These are phyloP conservation scores for Thielaviopsis punctulata DNA, from an alignment of 2,329 filamentous ascomycete genomes.

Conservation along the genomic window DNA sequence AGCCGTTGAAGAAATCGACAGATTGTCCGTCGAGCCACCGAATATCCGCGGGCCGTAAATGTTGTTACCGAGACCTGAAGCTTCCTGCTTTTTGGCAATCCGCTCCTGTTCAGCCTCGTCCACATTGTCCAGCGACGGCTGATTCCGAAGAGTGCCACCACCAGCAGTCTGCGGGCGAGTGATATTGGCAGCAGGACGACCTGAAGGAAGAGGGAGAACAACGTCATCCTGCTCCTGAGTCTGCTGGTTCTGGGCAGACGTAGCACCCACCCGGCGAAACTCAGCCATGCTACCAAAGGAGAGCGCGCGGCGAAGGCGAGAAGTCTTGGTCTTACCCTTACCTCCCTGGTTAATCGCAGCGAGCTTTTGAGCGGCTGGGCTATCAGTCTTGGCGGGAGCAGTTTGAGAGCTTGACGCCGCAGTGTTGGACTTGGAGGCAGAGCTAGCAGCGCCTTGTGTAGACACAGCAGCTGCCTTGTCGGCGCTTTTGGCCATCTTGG, in stretches of 20 bases:
- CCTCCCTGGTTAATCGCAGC: constrained; percentile 69
- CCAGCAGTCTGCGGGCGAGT: constrained; percentile 10
- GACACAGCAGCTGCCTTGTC: constrained; percentile 26
- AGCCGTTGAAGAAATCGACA: constrained; percentile 79
- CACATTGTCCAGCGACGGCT: constrained; percentile 43
- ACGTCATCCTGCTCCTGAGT: constrained; percentile 19
- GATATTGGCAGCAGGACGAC: constrained; percentile 17
- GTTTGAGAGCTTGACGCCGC: background rate
- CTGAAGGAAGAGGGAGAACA: constrained; percentile 10
- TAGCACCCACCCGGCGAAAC: constrained; percentile 55
- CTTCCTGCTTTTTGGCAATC: constrained; percentile 86
- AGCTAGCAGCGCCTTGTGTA: constrained; percentile 17
- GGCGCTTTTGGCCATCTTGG: constrained; percentile 41
- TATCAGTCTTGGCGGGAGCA: constrained; percentile 24
- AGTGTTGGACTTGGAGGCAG: constrained; percentile 18
- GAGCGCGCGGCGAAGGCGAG: constrained; percentile 73
- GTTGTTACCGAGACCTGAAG: constrained; percentile 73
- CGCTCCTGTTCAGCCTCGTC: constrained; percentile 78
- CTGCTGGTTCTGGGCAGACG: constrained; percentile 31
- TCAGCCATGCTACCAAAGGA: constrained; percentile 94
- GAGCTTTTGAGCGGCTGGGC: constrained; percentile 68
- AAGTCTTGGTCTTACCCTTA: constrained; percentile 69
- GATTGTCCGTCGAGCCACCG: constrained; percentile 79
- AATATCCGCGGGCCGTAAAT: constrained; percentile 88
- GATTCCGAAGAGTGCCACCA: constrained; percentile 42